A percentile compares a stretch with the other conserved stretches of the same genome.
These are phyloP conservation scores for Manihot esculenta DNA, from an alignment of 441 rosid species.

Conservation along the genomic window DNA sequence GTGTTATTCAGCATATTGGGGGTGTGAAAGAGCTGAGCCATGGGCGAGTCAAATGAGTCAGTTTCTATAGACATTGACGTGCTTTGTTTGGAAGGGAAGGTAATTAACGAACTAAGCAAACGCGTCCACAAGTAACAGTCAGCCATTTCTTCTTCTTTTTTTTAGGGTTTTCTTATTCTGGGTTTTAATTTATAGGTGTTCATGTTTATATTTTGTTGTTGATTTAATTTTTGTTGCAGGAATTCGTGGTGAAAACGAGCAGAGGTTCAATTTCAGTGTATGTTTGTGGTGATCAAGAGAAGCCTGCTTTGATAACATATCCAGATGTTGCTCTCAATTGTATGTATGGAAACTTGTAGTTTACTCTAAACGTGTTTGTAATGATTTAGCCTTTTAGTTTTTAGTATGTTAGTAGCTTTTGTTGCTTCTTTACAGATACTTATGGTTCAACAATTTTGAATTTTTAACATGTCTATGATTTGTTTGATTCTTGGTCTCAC, in stretches of 20 bases:
- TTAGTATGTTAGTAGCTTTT: not conserved
- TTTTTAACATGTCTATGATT: slow-evolving; percentile 14
- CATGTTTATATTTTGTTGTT: slow-evolving; percentile 16
- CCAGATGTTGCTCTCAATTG: slow-evolving; percentile 89
- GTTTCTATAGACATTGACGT: slow-evolving; percentile 61
- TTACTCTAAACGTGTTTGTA: slow-evolving; percentile 2
- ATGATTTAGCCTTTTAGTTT: not conserved
- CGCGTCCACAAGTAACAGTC: slow-evolving; percentile 3
- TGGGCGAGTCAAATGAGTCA: slow-evolving; percentile 63
- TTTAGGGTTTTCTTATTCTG: not conserved
- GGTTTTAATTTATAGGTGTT: not conserved
- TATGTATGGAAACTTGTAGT: slow-evolving; percentile 33
- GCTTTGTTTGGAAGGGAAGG: slow-evolving; percentile 75
- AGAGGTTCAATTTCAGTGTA: slow-evolving; percentile 66
- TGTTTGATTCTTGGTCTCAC: slow-evolving; percentile 14
- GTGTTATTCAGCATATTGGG: slow-evolving; percentile 4
- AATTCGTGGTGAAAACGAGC: slow-evolving; percentile 69
- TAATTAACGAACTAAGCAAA: slow-evolving; percentile 17
- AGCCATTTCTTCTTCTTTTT: not conserved
- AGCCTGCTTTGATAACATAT: slow-evolving; percentile 83
- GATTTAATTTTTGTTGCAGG: slow-evolving; percentile 40
- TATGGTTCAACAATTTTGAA: not conserved
- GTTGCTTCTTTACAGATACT: not conserved
- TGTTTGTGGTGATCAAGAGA: slow-evolving; percentile 72
- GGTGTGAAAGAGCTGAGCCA: slow-evolving; percentile 24